Conservation (phyloP, 106 monocot species). For the Hemerocallis citrina region DNA sequence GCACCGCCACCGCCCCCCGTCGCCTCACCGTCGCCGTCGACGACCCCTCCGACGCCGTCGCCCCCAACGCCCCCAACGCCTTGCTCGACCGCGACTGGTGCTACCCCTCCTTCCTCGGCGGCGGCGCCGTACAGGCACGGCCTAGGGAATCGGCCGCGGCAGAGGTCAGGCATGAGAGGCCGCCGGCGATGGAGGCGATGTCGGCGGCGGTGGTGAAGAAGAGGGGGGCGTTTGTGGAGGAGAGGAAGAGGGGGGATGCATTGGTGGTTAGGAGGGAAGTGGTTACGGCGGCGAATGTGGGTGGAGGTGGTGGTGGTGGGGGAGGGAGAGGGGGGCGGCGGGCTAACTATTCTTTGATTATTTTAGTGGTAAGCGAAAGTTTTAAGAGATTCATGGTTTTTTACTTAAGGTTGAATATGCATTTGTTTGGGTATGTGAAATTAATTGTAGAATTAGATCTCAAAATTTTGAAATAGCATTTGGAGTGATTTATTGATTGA, state of each 20-base stretch:
- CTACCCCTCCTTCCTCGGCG: slow-evolving; percentile 60
- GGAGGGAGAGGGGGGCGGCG: neutral
- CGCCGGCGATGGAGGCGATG: neutral
- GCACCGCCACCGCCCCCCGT: slow-evolving; percentile 9
- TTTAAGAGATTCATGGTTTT: neutral
- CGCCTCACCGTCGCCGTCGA: slow-evolving; percentile 48
- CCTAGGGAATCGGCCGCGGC: neutral
- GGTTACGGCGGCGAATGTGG: slow-evolving; percentile 6
- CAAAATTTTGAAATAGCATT: no score
- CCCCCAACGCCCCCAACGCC: slow-evolving; percentile 10
- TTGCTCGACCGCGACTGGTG: slow-evolving; percentile 52
- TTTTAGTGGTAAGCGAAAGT: slow-evolving; percentile 24
- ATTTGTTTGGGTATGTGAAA: neutral
- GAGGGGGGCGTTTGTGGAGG: slow-evolving; percentile 3
- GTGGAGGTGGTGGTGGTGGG: neutral
- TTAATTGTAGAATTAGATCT: no score
- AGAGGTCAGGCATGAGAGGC: slow-evolving; percentile 1
- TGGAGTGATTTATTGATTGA: no score
- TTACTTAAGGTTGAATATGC: no score
- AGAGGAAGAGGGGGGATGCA: neutral
- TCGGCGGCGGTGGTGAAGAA: neutral
- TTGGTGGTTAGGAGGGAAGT: neutral
- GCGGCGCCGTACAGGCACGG: slow-evolving; percentile 12
- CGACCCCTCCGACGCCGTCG: slow-evolving; percentile 28
- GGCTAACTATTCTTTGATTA: slow-evolving; percentile 30